Conservation (phyloP, 2,329 filamentous ascomycete genomes). For the Botrytis sinoallii region DNA sequence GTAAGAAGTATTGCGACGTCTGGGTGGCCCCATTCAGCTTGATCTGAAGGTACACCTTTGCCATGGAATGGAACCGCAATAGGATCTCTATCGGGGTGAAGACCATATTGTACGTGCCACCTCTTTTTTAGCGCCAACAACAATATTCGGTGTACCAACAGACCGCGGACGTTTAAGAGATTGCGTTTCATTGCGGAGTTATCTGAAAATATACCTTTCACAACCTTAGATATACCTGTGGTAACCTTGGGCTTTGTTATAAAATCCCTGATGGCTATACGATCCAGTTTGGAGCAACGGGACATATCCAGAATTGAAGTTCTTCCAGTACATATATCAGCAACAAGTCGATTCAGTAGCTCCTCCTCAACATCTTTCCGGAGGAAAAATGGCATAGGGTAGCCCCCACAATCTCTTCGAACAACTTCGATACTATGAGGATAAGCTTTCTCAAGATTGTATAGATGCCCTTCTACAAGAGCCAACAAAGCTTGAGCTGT, state of each 20-base stretch:
- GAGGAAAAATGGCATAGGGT: slow-evolving; percentile 50
- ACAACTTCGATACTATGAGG: slow-evolving; percentile 47
- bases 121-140: slow-evolving; percentile 48
- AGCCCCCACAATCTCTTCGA: slow-evolving; percentile 36
- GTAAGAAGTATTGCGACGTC: slow-evolving; percentile 65
- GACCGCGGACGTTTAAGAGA: slow-evolving; percentile 59
- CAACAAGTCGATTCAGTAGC: slow-evolving; percentile 36
- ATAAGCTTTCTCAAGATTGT: slow-evolving; percentile 39
- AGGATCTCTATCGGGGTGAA: slow-evolving; percentile 52
- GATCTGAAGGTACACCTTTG: slow-evolving; percentile 60
- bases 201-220: slow-evolving; percentile 37
- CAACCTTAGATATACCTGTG: slow-evolving; percentile 27
- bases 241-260: slow-evolving; percentile 34
- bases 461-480: slow-evolving; percentile 36
- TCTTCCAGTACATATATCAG: slow-evolving; percentile 38
- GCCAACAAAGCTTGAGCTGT: slow-evolving; percentile 35
- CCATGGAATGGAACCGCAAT: slow-evolving; percentile 66
- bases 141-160: slow-evolving; percentile 59
- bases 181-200: slow-evolving; percentile 36
- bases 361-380: slow-evolving; percentile 41
- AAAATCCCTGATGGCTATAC: slow-evolving; percentile 34
- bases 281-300: slow-evolving; percentile 21
- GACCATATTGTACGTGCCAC: slow-evolving; percentile 60
- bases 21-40: slow-evolving; percentile 66
- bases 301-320: slow-evolving; percentile 27